Evolutionary conservation across 1,139 yeast genomes (phyloP), one percentile per base, ranked within the genome.

Genomic region (Kazachstania sp.): DNA sequence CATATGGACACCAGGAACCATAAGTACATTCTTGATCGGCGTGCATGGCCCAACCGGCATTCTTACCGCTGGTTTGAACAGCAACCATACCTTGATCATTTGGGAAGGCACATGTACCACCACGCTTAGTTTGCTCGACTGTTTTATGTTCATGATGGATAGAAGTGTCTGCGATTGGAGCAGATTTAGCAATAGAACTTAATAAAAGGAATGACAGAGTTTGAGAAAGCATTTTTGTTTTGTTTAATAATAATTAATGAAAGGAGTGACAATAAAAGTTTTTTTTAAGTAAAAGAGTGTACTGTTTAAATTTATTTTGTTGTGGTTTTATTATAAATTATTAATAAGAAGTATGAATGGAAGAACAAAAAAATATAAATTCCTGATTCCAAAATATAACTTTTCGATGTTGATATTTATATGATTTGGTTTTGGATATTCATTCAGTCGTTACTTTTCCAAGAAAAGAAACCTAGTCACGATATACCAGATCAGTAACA

Each of bases 1-100:
- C 95, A 63, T 83, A 87, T 36, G 94, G 94, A 67, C 95, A 87
- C 75, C 82, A 84, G 38, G 74, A 71, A 23, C 94, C 95, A 37
- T 83, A 72, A 9, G 79, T 68, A 66, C 95, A 87, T 40, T 73
- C 64, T 60, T 82, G 85, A 66, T 86, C 92, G 45, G 81, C 82
- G 56, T 84, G 79, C 78, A 85, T 73, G 48, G 95, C 95, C 95
- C 95, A 87, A 34, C 95, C 95, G 40, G 75, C 90, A 60, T 85
- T 84, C 28, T 64, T 55, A 28, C 78, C 73, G 39, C 67, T 63
- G 7, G 75, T 71, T 43, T 86, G 81, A 46, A 86, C 81, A 1
- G 81, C 68, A 23, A 86, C 88, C 59, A 86, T 72, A 15, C 86
- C 88, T 36, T 71, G 71, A 56, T 75, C 70, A 23, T 74, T 54